phyloP scores from a whole-genome alignment of 2,329 filamentous ascomycete genomes.

The Eurotiales sp. region DNA sequence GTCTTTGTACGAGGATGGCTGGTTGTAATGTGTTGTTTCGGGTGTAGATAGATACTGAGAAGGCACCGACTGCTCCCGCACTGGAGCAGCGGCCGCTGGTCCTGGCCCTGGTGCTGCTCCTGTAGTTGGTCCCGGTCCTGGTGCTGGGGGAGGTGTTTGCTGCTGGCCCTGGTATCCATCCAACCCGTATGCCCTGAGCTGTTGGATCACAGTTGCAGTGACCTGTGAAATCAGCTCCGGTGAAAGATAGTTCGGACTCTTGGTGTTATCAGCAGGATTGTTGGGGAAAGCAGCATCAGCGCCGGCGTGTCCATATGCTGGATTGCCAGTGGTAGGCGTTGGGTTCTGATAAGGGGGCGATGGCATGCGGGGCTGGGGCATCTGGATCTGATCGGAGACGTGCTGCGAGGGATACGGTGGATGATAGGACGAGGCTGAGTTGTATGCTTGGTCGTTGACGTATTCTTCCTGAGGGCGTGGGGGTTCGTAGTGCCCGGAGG shows the following conservation, averaged over 20 bases:
- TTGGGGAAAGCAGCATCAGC: conserved; percentile 2
- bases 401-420: conserved; percentile 33
- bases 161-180: conserved; percentile 27
- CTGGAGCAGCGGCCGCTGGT: conserved; percentile 22
- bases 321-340: conserved; percentile 18
- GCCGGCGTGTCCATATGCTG: conserved; percentile 12
- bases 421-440: conserved; percentile 21
- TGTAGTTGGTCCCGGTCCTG: conserved; percentile 27
- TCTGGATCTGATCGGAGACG: conserved; percentile 28
- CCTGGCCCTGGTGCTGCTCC: conserved; percentile 22
- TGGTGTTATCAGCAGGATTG: conserved; percentile 38
- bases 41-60: conserved; percentile 11
- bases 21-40: conserved; percentile 12
- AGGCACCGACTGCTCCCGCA: not conserved
- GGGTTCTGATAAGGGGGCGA: conserved; percentile 15
- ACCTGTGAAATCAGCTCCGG: conserved; percentile 61
- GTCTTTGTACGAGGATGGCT: not conserved
- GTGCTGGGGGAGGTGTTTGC: conserved; percentile 22
- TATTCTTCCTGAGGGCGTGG: conserved; percentile 15
- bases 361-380: conserved; percentile 35
- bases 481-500: conserved; percentile 21
- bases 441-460: conserved; percentile 10
- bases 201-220: conserved; percentile 56
- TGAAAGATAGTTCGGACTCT: conserved; percentile 49
- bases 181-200: conserved; percentile 49